Evolutionary conservation across 495 filamentous ascomycete genomes (phyloP), one percentile per base, ranked within the genome.

Genomic region (Sabuloglossum arenarium): DNA sequence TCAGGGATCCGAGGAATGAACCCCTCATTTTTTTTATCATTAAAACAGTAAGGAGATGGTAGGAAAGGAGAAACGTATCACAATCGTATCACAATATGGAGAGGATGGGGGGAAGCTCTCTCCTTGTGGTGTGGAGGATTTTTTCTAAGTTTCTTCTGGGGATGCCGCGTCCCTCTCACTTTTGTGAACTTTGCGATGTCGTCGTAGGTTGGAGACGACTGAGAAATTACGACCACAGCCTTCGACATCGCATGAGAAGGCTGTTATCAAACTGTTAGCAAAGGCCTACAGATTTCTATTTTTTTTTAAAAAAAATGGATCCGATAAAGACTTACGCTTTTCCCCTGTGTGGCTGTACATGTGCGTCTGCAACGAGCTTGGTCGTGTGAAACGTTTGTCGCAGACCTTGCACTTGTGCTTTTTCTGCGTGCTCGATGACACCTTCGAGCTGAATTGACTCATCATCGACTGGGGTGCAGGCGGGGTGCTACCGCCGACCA

Each of bases 341-440:
- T 98, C 93, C 63, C 91, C 91, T 53, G 91, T 98, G 67, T 98
- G 91, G 67, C 88, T 95, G 70, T 98, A 98, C 81, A 96, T 97
- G 64, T 98, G 91, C 25, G 91, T 98, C 62, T 96, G 93, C 31
- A 98, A 68, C 6, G 91, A 98, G 64, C 90, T 96, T 0, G 91
- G 91, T 39, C 91, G 79, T 10, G 91, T 97, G 68, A 98, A 98
- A 8, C 91, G 80, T 79, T 98, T 98, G 70, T 97, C 91, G 73
- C 91, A 98, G 53, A 98, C 86, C 74, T 96, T 97, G 76, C 91
- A 98, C 71, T 95, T 96, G 72, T 98, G 91, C 75, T 97, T 98
- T 80, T 98, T 98, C 65, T 97, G 90, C 28, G 91, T 88, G 70
- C 85, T 93, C 24, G 88, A 90, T 10, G 87, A 86, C 50, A 96